phyloP scores from a whole-genome alignment of 768 basidiomycete species.

The Hebeloma cylindrosporum region DNA sequence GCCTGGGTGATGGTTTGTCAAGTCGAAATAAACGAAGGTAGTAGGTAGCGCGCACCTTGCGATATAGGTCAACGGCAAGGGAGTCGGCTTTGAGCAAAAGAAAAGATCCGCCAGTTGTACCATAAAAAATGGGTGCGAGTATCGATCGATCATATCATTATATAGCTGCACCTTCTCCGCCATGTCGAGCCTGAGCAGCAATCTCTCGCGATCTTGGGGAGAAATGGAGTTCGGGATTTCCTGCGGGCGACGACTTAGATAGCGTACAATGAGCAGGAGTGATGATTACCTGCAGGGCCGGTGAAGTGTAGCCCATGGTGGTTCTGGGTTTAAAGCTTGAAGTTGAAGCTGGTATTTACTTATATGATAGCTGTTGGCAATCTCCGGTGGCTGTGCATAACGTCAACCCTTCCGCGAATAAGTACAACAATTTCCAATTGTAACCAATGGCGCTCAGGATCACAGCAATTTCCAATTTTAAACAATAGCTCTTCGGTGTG shows the following conservation, averaged over 20 bases:
- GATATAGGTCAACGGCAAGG: constrained; percentile 18
- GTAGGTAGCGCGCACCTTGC: constrained; percentile 12
- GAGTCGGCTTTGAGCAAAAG: constrained; percentile 7
- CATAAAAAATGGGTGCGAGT: constrained; percentile 18
- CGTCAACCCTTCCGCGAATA: too few relatives aligned
- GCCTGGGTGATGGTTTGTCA: constrained; percentile 10
- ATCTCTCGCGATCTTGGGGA: constrained; percentile 15
- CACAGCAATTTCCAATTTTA: too few relatives aligned
- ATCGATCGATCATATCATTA: constrained; percentile 21
- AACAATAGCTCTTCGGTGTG: too few relatives aligned
- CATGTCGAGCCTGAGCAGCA: constrained; percentile 5
- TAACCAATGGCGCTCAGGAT: too few relatives aligned
- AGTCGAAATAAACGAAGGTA: neutral
- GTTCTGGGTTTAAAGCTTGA: too few relatives aligned
- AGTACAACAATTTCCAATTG: too few relatives aligned
- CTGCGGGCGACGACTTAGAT: constrained; percentile 6
- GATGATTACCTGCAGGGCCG: constrained; percentile 13
- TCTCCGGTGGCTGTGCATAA: too few relatives aligned
- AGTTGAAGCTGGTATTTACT: too few relatives aligned
- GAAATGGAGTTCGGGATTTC: constrained; percentile 20
- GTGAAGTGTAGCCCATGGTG: constrained; percentile 17
- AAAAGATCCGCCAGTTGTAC: constrained; percentile 15
- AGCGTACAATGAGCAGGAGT: neutral
- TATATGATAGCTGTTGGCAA: too few relatives aligned
- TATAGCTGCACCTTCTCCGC: constrained; percentile 14